Percentiles rank a stretch among this genome's conserved stretches.
Conservation (phyloP, 345 rosid genomes). For the Eucalyptus sideroxylon region DNA sequence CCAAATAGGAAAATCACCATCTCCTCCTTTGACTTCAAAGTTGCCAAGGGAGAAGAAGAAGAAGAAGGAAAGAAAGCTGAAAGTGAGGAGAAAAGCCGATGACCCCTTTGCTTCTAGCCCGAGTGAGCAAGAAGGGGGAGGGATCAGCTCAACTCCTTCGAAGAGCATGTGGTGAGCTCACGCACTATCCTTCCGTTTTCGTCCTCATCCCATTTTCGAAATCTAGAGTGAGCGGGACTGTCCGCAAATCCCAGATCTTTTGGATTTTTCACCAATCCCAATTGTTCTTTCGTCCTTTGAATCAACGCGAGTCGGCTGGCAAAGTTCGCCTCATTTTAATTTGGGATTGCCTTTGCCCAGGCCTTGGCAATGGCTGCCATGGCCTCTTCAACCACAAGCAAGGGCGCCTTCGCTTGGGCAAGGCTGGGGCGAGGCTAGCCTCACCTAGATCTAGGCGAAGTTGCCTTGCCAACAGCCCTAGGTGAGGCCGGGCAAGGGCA, state of each 20-base stretch:
- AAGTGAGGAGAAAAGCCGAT: too few species aligned
- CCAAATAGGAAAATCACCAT: too few species aligned
- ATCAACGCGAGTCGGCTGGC: accelerated
- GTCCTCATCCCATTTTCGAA: accelerated
- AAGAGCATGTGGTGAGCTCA: accelerated
- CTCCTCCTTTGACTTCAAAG: too few species aligned
- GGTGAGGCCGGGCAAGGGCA: accelerated
- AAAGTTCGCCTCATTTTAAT: accelerated
- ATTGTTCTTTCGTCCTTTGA: too few species aligned
- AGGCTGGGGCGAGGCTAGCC: too few species aligned
- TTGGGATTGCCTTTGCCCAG: too few species aligned
- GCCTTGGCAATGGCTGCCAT: too few species aligned
- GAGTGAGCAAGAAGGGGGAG: accelerated
- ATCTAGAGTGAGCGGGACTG: accelerated
- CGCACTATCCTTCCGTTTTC: accelerated
- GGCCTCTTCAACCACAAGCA: accelerated
- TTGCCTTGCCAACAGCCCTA: accelerated
- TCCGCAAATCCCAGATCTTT: accelerated
- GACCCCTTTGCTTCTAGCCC: too few species aligned
- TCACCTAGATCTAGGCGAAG: accelerated
- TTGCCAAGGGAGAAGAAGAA: too few species aligned
- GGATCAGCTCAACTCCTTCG: accelerated
- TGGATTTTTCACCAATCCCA: accelerated
- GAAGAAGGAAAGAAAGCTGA: too few species aligned
- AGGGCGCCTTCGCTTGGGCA: accelerated